These are phyloP conservation scores for Venturia asperata DNA, from an alignment of 2,329 filamentous ascomycete genomes.

Conservation along the genomic window DNA sequence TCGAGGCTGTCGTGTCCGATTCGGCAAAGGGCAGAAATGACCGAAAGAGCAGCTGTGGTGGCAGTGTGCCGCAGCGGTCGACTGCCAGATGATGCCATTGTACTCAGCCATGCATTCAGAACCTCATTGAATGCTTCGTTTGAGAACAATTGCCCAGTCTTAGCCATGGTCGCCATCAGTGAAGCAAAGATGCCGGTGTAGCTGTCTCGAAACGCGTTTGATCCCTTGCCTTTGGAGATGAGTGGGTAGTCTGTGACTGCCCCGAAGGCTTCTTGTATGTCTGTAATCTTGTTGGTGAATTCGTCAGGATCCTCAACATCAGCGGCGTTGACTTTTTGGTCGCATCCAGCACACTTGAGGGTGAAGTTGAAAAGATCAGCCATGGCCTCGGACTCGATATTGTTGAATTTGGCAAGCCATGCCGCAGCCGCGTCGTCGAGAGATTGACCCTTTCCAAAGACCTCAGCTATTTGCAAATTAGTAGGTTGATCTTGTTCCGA, in stretches of 20 bases:
- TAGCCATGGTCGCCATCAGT: slow-evolving; percentile 69
- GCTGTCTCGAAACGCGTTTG: slow-evolving; percentile 60
- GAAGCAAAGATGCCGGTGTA: slow-evolving; percentile 73
- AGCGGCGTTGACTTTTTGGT: slow-evolving; percentile 67
- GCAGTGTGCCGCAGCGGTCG: slow-evolving; percentile 92
- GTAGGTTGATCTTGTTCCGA: not conserved
- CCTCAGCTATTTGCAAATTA: slow-evolving; percentile 41
- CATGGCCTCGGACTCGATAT: slow-evolving; percentile 48
- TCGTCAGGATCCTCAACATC: slow-evolving; percentile 89
- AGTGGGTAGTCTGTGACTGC: slow-evolving; percentile 87
- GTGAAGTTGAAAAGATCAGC: slow-evolving; percentile 56
- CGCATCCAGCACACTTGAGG: slow-evolving; percentile 67
- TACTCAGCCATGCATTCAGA: slow-evolving; percentile 78
- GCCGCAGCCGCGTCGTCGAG: slow-evolving; percentile 50
- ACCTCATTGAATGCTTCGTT: slow-evolving; percentile 76
- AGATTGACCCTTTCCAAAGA: slow-evolving; percentile 50
- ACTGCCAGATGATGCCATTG: slow-evolving; percentile 81
- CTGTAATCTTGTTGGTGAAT: slow-evolving; percentile 65
- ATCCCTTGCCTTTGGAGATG: slow-evolving; percentile 70
- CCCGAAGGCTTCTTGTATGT: slow-evolving; percentile 82
- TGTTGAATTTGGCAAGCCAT: slow-evolving; percentile 52
- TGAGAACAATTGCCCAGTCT: slow-evolving; percentile 73
- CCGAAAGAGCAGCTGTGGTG: slow-evolving; percentile 72
- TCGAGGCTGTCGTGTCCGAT: slow-evolving; percentile 64
- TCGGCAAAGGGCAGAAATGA: slow-evolving; percentile 69